Percentiles rank a stretch among this genome's conserved stretches.
Conservation (phyloP, 371 early-diverging fungal species). For the Mortierella sp. region DNA sequence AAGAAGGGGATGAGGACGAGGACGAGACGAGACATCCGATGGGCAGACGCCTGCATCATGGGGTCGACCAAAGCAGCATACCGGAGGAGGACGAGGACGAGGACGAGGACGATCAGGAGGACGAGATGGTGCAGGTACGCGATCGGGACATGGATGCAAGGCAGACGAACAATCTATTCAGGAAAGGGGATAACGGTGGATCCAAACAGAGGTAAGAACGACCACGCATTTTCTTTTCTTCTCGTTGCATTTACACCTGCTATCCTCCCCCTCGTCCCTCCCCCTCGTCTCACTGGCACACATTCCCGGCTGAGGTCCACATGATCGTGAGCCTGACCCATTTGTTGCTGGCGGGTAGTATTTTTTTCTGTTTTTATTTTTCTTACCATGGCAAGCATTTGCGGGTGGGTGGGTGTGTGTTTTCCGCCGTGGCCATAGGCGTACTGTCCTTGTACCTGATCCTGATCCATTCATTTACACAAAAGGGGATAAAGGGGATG, state of each 20-base stretch:
- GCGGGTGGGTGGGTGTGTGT: background rate
- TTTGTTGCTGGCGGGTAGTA: slow-evolving; percentile 4
- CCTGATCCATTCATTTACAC: background rate
- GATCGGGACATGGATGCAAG: slow-evolving; percentile 19
- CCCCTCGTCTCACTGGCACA: background rate
- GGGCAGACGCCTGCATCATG: slow-evolving; percentile 12
- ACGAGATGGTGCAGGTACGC: slow-evolving; percentile 6
- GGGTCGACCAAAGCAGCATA: slow-evolving; percentile 14
- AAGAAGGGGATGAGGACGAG: slow-evolving; percentile 19
- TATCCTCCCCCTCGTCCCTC: background rate
- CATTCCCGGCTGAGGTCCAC: slow-evolving; percentile 12
- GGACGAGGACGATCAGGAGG: slow-evolving; percentile 9
- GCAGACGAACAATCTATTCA: slow-evolving; percentile 17
- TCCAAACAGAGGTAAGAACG: slow-evolving; percentile 17
- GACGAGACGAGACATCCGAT: background rate
- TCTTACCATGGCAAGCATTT: background rate
- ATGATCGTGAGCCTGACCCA: slow-evolving; percentile 12
- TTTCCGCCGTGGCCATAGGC: slow-evolving; percentile 2
- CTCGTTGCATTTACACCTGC: background rate
- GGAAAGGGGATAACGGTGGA: slow-evolving; percentile 7
- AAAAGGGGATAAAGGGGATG: background rate
- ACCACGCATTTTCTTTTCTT: background rate
- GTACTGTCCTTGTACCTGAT: slow-evolving; percentile 1
- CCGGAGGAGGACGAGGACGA: background rate
- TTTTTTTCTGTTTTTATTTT: background rate